A percentile compares a stretch with the other conserved stretches of the same genome.
These are phyloP conservation scores for Eucalyptus curtisii DNA, from an alignment of 345 rosid genomes.

Conservation along the genomic window DNA sequence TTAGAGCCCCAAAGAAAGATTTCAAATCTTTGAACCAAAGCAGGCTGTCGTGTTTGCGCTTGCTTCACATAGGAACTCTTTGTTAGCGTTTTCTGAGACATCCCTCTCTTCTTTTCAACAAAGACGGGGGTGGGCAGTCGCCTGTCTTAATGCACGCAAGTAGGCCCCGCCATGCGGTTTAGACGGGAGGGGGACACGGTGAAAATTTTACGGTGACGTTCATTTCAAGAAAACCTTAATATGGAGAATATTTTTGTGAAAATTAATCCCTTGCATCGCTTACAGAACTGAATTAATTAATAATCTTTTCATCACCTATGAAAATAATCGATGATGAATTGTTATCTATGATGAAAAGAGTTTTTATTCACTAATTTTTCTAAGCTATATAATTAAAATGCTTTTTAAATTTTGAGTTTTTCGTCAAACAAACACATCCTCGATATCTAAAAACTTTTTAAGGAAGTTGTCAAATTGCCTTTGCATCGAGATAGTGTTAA, in stretches of 20 bases:
- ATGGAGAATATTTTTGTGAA: background rate
- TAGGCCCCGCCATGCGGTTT: background rate
- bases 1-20: too few species aligned
- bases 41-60: too few species aligned
- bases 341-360: too few species aligned
- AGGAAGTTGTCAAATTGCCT: background rate
- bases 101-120: background rate
- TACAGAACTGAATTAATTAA: too few species aligned
- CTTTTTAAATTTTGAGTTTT: too few species aligned
- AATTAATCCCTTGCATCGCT: too few species aligned
- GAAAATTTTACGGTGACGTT: background rate
- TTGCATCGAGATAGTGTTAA: rapidly evolving
- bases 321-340: too few species aligned
- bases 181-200: background rate
- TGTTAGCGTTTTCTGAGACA: background rate
- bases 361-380: too few species aligned
- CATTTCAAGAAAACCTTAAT: too few species aligned
- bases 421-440: background rate
- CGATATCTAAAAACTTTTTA: rapidly evolving
- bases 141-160: background rate
- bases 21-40: too few species aligned
- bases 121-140: background rate
- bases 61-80: background rate
- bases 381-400: too few species aligned
- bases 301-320: background rate